These are phyloP conservation scores for Trichoderma sp. DNA, from an alignment of 2,329 filamentous ascomycete species.

Conservation along the genomic window DNA sequence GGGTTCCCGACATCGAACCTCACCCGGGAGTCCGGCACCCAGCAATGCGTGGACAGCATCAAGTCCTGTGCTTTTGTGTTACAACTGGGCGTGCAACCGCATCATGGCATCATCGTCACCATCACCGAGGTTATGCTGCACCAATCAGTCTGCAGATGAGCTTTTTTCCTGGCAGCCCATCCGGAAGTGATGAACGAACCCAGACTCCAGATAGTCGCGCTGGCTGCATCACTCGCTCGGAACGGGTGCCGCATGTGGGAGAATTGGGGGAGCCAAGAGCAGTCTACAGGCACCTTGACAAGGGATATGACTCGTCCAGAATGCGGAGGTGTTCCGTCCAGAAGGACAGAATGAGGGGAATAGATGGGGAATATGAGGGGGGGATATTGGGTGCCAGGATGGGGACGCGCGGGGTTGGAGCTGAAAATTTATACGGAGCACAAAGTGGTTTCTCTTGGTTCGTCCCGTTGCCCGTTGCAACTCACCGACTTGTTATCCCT, in stretches of 20 bases:
- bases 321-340: background rate
- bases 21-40: no score
- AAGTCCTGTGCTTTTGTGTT: background rate
- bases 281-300: background rate
- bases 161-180: background rate
- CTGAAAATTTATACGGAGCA: no score
- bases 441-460: no score
- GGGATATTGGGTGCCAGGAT: background rate
- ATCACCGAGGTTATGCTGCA: background rate
- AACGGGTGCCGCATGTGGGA: background rate
- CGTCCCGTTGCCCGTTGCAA: no score
- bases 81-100: background rate
- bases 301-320: constrained; percentile 13
- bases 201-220: background rate
- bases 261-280: constrained; percentile 9
- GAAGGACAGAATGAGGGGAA: background rate
- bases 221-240: background rate
- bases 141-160: background rate
- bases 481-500: no score
- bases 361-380: background rate
- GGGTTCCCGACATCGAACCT: no score
- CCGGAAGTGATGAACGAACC: background rate
- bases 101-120: background rate
- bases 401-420: no score
- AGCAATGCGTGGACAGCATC: background rate